Conservation (phyloP, 176 grass and related monocot genomes). For the Lolium rigidum region DNA sequence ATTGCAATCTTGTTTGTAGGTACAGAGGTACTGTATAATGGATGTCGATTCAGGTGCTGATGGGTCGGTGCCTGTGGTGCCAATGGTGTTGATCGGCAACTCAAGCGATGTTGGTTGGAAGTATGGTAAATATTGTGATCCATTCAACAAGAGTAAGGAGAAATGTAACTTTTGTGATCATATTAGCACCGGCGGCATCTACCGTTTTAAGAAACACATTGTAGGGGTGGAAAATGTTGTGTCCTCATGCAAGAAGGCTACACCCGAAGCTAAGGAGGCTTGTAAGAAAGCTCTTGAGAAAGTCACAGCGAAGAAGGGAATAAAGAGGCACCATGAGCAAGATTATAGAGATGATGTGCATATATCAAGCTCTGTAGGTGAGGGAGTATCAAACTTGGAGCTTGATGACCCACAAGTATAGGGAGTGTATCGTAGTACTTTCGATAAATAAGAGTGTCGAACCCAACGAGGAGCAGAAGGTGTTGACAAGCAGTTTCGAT, state of each 20-base stretch:
- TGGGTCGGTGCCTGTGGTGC: no score
- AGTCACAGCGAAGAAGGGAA: background rate
- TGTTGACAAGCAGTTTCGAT: no score
- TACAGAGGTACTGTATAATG: no score
- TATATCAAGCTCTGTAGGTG: background rate
- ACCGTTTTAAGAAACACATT: background rate
- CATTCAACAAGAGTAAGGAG: background rate
- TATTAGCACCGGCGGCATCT: background rate
- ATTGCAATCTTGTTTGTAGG: no score
- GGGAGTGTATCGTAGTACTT: no score
- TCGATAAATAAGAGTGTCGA: no score
- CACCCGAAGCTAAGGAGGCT: background rate
- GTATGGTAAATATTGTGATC: background rate
- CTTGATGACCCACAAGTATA: no score
- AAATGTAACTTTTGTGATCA: background rate
- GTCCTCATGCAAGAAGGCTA: background rate
- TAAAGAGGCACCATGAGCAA: background rate
- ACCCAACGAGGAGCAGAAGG: no score
- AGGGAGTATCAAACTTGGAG: no score
- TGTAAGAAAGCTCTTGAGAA: background rate
- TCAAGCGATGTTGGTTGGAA: background rate
- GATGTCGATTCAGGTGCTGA: no score
- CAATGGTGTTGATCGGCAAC: background rate
- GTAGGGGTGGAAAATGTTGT: background rate
- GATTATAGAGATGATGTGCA: background rate